Evolutionary conservation across 106 monocot species (phyloP), one percentile per base, ranked within the genome.

Genomic region (Cymbidium sinense): DNA sequence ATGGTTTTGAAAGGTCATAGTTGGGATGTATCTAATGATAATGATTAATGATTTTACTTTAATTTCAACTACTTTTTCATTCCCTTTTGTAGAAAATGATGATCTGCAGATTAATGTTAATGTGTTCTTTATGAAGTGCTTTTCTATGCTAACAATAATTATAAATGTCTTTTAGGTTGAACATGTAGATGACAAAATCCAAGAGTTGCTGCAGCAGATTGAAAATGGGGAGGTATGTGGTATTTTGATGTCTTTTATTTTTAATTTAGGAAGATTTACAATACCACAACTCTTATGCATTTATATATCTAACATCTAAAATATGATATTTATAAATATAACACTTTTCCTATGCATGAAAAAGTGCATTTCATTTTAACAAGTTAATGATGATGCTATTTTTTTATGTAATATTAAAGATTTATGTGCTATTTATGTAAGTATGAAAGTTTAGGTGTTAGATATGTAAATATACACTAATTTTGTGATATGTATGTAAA

Each of bases 171-270:
- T 87, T 50, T 71, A 95, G 95, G 88, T 93, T 75, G 90, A 90
- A 52, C 77, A 76, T 71, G 79, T 93, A 10, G 76, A 93, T 65
- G 95, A 95, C 87, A 87, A 67, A 67, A 77, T 88, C 41, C 80
- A 89, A 77, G 30, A 71, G 79, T 80, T 88, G 74, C 93, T 95
- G 0, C 78, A 85, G 65, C 77, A 62, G 75, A 81, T 95, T 75
- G 88, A 93, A 77, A 73, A 50, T 77, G 90, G 81, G 80, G 82
- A 93, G 88, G 95, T 95, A 36, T 21, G 62, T 84, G 3, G 58
- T 54, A 54, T 18, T 75, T 75, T n/a, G 0, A 21, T 29, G 27
- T 39, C 39, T 75, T 75, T 50, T 75, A 19, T 43, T 28, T 75
- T 47, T 75, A 67, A 33, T n/a, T n/a, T n/a, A n/a, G n/a, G n/a